Evolutionary conservation across 2,329 filamentous ascomycete genomes (phyloP).

Genomic region (Botrytis hyacinthi): DNA sequence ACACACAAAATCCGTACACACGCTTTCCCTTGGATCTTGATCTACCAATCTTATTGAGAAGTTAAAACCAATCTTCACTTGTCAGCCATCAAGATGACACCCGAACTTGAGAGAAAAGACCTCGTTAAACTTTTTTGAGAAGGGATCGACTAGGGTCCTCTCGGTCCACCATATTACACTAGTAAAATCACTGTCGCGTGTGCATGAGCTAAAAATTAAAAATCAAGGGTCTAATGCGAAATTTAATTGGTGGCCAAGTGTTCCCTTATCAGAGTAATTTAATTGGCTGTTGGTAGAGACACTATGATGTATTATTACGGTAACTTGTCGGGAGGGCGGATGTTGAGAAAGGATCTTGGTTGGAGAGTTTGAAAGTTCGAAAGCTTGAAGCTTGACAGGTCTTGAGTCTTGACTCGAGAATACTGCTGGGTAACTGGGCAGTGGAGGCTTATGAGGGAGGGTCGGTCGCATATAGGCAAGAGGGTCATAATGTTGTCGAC

Average conservation of each 20-base stretch:
- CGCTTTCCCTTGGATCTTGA: background rate
- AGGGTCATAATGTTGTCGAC: background rate
- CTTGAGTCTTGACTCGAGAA: background rate
- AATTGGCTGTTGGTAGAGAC: background rate
- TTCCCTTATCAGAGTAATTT: background rate
- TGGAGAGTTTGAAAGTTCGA: background rate
- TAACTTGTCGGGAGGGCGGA: background rate
- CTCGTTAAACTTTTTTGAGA: background rate
- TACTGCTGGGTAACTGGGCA: background rate
- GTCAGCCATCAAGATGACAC: background rate
- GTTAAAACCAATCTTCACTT: background rate
- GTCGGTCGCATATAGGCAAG: background rate
- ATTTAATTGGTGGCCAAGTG: background rate
- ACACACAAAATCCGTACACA: background rate
- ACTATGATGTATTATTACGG: conserved; percentile 4
- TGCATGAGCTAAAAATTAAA: background rate
- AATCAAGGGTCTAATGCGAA: too few species aligned
- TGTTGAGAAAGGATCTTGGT: background rate
- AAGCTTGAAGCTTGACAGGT: background rate
- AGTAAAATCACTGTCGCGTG: conserved; percentile 10
- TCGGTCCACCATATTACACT: background rate
- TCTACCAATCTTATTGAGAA: conserved; percentile 6
- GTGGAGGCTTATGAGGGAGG: background rate
- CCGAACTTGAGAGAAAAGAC: background rate
- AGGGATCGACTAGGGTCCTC: conserved; percentile 1